phyloP scores from a whole-genome alignment of 2,329 filamentous ascomycete genomes.

The Gyromitra esculenta region DNA sequence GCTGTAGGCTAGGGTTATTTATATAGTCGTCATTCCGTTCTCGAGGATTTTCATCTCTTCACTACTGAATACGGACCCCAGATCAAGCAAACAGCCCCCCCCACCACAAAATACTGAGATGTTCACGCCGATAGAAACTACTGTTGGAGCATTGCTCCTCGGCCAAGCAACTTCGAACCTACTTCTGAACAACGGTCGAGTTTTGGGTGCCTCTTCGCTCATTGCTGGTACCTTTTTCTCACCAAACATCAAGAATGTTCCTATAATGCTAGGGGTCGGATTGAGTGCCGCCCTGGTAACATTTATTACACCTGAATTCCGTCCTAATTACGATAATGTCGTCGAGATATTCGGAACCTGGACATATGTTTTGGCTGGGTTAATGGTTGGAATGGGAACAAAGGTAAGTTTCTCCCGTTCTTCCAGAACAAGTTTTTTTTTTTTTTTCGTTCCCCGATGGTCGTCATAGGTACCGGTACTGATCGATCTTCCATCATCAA shows the following conservation, averaged over 20 bases:
- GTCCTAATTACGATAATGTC: constrained; percentile 62
- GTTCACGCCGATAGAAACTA: constrained; percentile 67
- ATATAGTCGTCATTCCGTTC: background rate
- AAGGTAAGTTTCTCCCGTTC: constrained; percentile 61
- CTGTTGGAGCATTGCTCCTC: constrained; percentile 65
- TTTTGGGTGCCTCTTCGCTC: constrained; percentile 66
- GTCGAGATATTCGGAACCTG: constrained; percentile 60
- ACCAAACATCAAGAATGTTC: constrained; percentile 62
- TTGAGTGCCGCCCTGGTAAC: constrained; percentile 63
- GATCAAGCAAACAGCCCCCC: background rate
- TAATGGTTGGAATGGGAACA: constrained; percentile 66
- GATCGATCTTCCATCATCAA: constrained; percentile 52
- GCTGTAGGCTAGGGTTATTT: background rate
- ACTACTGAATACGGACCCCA: background rate
- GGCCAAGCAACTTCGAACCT: constrained; percentile 65
- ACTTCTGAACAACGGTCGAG: constrained; percentile 65
- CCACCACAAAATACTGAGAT: constrained; percentile 58
- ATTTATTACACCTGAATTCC: constrained; percentile 62
- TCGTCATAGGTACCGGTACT: background rate
- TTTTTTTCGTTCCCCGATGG: background rate
- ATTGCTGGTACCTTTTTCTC: constrained; percentile 62
- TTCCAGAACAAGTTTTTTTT: background rate
- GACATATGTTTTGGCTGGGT: constrained; percentile 62
- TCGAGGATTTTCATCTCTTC: background rate
- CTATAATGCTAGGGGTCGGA: constrained; percentile 64